These are phyloP conservation scores for Curvularia hawaiiensis DNA, from an alignment of 2,329 filamentous ascomycete species.

Conservation along the genomic window DNA sequence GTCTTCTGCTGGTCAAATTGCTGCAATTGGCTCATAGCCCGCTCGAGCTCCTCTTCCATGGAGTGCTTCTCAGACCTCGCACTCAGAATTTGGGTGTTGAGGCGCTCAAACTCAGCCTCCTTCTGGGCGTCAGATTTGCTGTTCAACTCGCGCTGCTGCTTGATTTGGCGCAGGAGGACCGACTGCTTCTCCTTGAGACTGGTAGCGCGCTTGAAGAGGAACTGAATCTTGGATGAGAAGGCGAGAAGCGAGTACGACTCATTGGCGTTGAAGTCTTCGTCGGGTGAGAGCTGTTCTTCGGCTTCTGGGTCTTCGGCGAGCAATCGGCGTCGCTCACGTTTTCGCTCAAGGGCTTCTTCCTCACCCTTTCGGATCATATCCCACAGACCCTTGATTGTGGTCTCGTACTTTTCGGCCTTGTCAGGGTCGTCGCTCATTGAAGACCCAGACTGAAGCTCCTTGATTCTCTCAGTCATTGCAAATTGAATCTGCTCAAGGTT, in stretches of 20 bases:
- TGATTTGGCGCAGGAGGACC: constrained; percentile 88
- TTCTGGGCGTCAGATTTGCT: constrained; percentile 73
- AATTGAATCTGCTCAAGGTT: constrained; percentile 46
- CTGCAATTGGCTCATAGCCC: constrained; percentile 39
- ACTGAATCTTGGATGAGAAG: constrained; percentile 79
- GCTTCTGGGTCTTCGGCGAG: constrained; percentile 62
- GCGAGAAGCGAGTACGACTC: constrained; percentile 74
- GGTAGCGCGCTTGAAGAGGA: constrained; percentile 76
- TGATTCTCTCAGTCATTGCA: constrained; percentile 36
- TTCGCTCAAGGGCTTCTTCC: constrained; percentile 48
- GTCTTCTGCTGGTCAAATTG: constrained; percentile 38
- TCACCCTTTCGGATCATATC: constrained; percentile 55
- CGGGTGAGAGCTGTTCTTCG: constrained; percentile 64
- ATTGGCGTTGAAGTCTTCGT: constrained; percentile 60
- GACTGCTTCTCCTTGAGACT: constrained; percentile 84
- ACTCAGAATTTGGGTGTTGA: constrained; percentile 50
- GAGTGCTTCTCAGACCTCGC: constrained; percentile 43
- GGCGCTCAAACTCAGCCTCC: constrained; percentile 46
- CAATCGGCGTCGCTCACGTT: constrained; percentile 40
- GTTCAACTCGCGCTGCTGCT: constrained; percentile 92
- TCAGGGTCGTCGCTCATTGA: constrained; percentile 31
- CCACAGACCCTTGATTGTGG: constrained; percentile 58
- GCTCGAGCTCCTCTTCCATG: constrained; percentile 45
- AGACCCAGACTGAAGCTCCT: constrained; percentile 30
- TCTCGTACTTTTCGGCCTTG: constrained; percentile 54